Conservation (phyloP, 371 early-diverging fungal genomes). For the Mortierella sp. region DNA sequence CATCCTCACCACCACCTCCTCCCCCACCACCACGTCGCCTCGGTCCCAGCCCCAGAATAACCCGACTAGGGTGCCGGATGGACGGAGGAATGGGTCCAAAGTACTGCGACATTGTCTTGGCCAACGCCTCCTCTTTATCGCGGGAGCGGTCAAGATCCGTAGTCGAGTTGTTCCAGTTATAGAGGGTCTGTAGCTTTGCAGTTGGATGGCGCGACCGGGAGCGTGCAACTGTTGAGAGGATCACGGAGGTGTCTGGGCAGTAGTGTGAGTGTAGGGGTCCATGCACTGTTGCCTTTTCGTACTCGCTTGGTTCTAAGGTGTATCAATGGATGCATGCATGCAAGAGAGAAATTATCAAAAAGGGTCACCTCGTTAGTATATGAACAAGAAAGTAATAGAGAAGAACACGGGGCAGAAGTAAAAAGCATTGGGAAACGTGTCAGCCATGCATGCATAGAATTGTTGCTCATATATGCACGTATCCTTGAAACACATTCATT, state of each 20-base stretch:
- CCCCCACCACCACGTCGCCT: neutral
- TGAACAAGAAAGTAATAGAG: neutral
- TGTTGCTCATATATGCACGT: neutral
- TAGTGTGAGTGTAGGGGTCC: conserved; percentile 34
- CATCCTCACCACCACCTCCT: neutral
- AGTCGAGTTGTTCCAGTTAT: conserved; percentile 59
- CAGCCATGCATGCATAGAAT: neutral
- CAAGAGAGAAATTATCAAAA: neutral
- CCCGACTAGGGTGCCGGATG: conserved; percentile 30
- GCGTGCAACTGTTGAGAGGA: conserved; percentile 34
- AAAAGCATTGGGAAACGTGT: neutral
- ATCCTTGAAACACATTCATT: neutral
- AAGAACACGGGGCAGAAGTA: neutral
- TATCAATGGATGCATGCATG: neutral
- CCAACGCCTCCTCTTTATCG: conserved; percentile 54
- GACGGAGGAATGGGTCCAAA: conserved; percentile 55
- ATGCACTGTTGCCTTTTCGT: conserved; percentile 35
- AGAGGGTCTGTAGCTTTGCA: conserved; percentile 31
- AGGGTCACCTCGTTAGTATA: neutral
- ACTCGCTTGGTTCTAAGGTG: conserved; percentile 36
- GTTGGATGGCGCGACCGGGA: conserved; percentile 42
- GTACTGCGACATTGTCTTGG: conserved; percentile 50
- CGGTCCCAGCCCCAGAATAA: conserved; percentile 35
- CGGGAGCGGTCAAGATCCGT: conserved; percentile 48
- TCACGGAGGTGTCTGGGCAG: conserved; percentile 37